These are phyloP conservation scores for Talaromyces sp. DNA, from an alignment of 2,329 filamentous ascomycete species.

Conservation along the genomic window DNA sequence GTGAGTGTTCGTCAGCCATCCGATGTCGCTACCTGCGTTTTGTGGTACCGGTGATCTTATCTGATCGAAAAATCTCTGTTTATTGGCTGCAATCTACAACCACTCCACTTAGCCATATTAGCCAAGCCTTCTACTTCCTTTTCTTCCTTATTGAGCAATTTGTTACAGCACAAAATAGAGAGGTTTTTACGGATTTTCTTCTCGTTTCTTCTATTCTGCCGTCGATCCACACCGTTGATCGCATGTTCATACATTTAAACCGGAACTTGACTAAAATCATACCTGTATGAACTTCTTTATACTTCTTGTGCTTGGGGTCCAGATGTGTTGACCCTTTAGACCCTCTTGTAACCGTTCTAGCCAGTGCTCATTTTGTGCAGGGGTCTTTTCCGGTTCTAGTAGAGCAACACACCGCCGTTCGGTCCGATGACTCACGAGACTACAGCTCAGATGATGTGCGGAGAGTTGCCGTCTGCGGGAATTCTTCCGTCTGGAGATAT, in stretches of 20 bases:
- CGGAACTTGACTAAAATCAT: background rate
- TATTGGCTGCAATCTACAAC: background rate
- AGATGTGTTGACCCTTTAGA: no score
- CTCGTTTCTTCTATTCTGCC: background rate
- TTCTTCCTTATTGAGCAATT: background rate
- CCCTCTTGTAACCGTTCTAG: background rate
- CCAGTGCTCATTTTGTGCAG: background rate
- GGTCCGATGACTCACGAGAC: background rate
- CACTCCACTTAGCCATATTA: background rate
- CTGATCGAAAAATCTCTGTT: background rate
- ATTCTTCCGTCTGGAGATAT: no score
- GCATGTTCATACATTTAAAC: background rate
- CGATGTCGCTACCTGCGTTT: conserved; percentile 16
- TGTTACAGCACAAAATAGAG: background rate
- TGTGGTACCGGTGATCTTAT: conserved; percentile 15
- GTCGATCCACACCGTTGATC: background rate
- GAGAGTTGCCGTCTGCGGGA: no score
- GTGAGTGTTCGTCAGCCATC: conserved; percentile 4
- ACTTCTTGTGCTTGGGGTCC: no score
- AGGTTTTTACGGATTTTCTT: background rate
- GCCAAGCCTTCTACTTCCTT: background rate
- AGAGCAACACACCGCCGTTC: background rate
- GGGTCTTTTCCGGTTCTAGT: background rate
- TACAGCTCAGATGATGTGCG: background rate
- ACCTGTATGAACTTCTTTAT: background rate